Base-by-base conservation (phyloP, 1,284 basidiomycete genomes). In the Vanrija humicola region DNA sequence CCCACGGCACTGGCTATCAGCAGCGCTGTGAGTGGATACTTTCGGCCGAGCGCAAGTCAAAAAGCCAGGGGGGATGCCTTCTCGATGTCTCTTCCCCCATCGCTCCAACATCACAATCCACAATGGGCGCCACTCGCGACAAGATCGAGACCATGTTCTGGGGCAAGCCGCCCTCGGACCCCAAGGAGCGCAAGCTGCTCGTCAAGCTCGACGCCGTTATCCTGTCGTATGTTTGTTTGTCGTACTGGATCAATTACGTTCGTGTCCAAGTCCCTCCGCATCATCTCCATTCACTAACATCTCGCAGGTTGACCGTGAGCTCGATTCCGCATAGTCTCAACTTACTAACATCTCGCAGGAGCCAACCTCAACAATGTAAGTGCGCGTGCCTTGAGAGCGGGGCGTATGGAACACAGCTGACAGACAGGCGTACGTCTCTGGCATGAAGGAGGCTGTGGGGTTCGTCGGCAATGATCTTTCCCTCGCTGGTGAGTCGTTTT, bases 161-260 rank as follows among this genome's bases (percentile, higher is more conserved):
- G 70, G 66, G 68, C 23, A 54, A 50, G 48, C 70, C 70, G 3
- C 61, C 70, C 16, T 23, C 55, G 2, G 59, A 63, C 40, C 62
- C 60, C 5, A 58, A 59, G 42, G 70, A 73, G 59, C 54, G 69
- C 29, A 68, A 58, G 55, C 59, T 73, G 15, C 53, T 73, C 25
- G 26, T 61, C 50, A 73, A 73, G 60, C 55, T 73, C 25, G 70
- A 73, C 47, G 16, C 50, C 14, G 64, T 70, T 29, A 71, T 73
- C 26, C 50, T 73, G n/a, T 62, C 63, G 23, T 73, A 69, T 54
- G 63, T 67, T 12, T 23, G 28, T 38, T 43, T 46, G 26, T 23
- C 34, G 16, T 18, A 61, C 53, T 61, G 43, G 34, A 57, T 54
- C 28, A 10, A 28, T n/a, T n/a, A n/a, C n/a, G n/a, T n/a, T n/a